Base-by-base conservation (phyloP, 148 eudicot genomes). In the Amaranthus palmeri region DNA sequence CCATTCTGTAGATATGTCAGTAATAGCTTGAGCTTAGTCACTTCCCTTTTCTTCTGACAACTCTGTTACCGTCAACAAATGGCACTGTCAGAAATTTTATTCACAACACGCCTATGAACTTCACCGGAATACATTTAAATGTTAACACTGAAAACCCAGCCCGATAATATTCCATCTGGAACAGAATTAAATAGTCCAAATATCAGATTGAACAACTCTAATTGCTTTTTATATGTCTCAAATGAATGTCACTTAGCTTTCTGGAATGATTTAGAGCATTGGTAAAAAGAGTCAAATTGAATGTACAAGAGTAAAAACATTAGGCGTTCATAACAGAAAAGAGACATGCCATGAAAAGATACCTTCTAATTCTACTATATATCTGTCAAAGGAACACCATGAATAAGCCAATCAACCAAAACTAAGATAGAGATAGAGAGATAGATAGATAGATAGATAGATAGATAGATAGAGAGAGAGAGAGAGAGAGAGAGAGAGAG, bases 1-100 rank as follows among this genome's bases (percentile, higher is more conserved):
- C 96, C 90, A 68, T 86, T 95, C 86, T 89, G 97, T 83, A 95
- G 72, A 72, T 84, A 85, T 47, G 86, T 80, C 77, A 91, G 43
- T 72, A 93, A 75, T 49, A 86, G 86, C 77, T 82, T 84, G 73
- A 95, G 87, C 69, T 81, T 83, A 61, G 61, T 83, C 46, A 81
- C 84, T 70, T 87, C 92, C 80, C 86, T 88, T 84, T 86, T 89
- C 81, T 86, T 95, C 75, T 75, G 85, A 57, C 86, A 79, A 68
- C 77, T 89, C 98, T 93, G 93, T 25, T 56, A 61, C 55, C 77
- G 76, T 58, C 48, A 76, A 49, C 65, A 68, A 54, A 10, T 51
- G 59, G 54, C 50, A 59, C 43, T 55, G 25, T 66, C 45, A n/a
- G 65, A 54, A 54, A 48, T 47, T 68, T 25, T 25, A 25, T 25